Percentiles rank a stretch among this genome's conserved stretches.
phyloP scores from a whole-genome alignment of 108 stramenopile genomes.

The Fistulifera solaris region DNA sequence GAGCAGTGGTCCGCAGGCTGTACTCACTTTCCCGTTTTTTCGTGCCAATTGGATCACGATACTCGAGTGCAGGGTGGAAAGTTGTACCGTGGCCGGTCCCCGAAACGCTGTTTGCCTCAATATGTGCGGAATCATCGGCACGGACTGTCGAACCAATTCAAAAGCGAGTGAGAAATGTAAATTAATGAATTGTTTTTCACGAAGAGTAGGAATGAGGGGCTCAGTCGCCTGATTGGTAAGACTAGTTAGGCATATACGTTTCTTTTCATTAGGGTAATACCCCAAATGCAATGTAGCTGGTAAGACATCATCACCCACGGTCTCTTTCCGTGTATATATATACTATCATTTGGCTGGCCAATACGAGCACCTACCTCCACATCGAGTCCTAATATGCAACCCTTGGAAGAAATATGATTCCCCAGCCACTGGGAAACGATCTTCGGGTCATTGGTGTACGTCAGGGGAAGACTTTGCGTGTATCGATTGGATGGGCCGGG shows the following conservation, averaged over 20 bases:
- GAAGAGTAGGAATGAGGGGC: too few relatives aligned
- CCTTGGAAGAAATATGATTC: constrained; percentile 22
- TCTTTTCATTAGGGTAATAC: constrained; percentile 15
- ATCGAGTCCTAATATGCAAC: constrained; percentile 24
- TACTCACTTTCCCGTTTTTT: constrained; percentile 17
- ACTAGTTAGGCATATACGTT: constrained; percentile 3
- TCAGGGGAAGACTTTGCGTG: constrained; percentile 26
- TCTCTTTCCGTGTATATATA: not conserved
- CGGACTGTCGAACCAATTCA: constrained; percentile 2
- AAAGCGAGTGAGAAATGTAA: not conserved
- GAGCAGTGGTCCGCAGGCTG: constrained; percentile 26
- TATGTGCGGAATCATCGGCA: constrained; percentile 26
- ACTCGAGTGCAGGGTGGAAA: constrained; percentile 40
- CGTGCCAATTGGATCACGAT: constrained; percentile 51
- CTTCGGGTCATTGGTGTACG: constrained; percentile 45
- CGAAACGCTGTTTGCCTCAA: constrained; percentile 15
- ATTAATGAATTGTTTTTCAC: too few relatives aligned
- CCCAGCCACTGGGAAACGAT: constrained; percentile 42
- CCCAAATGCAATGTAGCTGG: constrained; percentile 27
- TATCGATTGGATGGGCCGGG: not conserved
- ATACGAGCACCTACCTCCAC: constrained; percentile 24
- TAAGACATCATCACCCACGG: constrained; percentile 7
- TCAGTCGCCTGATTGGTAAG: constrained; percentile 8
- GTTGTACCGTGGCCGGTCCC: constrained; percentile 55
- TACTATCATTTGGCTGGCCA: not conserved